Evolutionary conservation across 192 early-diverging fungal genomes (phyloP).

Genomic region (Oehlia diaphana): DNA sequence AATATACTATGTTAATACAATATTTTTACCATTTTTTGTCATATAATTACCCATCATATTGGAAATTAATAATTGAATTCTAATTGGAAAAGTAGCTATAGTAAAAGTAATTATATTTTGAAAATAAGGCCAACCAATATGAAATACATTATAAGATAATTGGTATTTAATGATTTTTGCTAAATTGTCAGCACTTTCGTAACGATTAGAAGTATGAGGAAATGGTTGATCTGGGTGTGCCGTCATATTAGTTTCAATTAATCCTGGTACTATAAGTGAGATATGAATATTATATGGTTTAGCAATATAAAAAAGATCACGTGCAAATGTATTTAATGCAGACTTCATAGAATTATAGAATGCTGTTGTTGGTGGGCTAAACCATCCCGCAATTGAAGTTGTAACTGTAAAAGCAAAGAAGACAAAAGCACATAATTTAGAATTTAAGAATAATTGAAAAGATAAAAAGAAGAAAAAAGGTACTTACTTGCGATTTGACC

Average conservation of each 20-base stretch:
- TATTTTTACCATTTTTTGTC: neutral
- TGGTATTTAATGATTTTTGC: slow-evolving; percentile 15
- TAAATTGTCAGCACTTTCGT: neutral
- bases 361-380: neutral
- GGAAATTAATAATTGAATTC: neutral
- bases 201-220: neutral
- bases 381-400: slow-evolving; percentile 16
- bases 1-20: too few relatives aligned
- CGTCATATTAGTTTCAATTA: slow-evolving; percentile 30
- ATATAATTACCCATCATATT: neutral
- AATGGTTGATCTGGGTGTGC: slow-evolving; percentile 9
- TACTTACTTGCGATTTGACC: slow-evolving; percentile 34
- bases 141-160: neutral
- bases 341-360: slow-evolving; percentile 32
- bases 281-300: slow-evolving; percentile 20
- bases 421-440: neutral
- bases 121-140: slow-evolving; percentile 21
- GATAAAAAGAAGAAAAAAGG: too few relatives aligned
- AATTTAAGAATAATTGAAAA: too few relatives aligned
- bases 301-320: slow-evolving; percentile 34
- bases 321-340: slow-evolving; percentile 29
- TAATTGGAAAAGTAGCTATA: neutral
- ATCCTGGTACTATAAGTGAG: slow-evolving; percentile 28
- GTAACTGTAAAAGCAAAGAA: neutral
- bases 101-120: neutral